Conservation (phyloP, 139 green algal species). For the Edaphochlamys debaryana region DNA sequence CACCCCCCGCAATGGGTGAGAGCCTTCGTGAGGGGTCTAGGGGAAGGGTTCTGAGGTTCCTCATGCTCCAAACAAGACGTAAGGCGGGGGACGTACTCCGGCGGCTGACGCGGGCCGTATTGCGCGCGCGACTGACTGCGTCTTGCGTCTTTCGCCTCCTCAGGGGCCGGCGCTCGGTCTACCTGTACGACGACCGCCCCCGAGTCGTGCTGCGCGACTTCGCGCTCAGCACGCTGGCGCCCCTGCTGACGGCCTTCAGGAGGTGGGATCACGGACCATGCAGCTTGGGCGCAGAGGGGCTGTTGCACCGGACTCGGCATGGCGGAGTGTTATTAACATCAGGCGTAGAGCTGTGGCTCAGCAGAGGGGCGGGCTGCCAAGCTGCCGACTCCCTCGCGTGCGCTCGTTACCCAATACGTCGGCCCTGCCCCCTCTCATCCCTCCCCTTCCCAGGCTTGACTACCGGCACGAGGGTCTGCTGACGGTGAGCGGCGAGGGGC, state of each 20-base stretch:
- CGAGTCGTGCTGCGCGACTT: slow-evolving; percentile 35
- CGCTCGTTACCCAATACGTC: background rate
- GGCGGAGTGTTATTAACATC: no score
- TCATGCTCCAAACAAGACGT: no score
- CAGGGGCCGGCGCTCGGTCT: no score
- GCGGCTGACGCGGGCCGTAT: no score
- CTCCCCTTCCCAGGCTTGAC: background rate
- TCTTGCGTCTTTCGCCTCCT: no score
- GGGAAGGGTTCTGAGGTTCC: no score
- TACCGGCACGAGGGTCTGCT: slow-evolving; percentile 21
- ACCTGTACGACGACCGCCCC: slow-evolving; percentile 31
- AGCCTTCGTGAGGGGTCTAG: no score
- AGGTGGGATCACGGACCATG: background rate
- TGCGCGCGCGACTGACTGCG: no score
- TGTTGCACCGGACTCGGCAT: background rate
- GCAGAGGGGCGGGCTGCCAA: background rate
- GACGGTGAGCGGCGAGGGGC: background rate
- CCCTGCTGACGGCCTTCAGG: slow-evolving; percentile 8
- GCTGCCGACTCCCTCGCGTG: background rate
- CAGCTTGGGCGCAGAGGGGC: background rate
- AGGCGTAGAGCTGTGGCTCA: no score
- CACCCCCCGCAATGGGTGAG: no score
- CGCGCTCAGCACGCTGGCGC: slow-evolving; percentile 15
- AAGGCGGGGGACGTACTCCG: no score
- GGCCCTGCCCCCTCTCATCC: no score